These are phyloP conservation scores for Lichtheimia corymbifera DNA, from an alignment of 371 early-diverging fungal species.

Conservation along the genomic window DNA sequence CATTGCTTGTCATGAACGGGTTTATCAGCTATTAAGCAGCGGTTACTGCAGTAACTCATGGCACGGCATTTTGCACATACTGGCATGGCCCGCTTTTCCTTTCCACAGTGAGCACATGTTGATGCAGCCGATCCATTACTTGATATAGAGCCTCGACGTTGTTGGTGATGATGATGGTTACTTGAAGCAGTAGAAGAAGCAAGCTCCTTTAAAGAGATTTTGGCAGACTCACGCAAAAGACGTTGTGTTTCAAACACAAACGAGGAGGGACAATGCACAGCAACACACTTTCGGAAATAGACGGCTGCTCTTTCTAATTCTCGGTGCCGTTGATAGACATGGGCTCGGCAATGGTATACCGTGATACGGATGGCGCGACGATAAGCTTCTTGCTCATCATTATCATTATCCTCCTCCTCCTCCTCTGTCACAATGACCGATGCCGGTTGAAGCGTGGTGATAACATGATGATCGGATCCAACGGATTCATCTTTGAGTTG, in stretches of 20 bases:
- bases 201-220: neutral
- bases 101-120: conserved; percentile 39
- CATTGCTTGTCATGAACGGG: conserved; percentile 15
- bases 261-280: conserved; percentile 1
- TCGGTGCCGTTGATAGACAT: conserved; percentile 29
- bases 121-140: conserved; percentile 10
- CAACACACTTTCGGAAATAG: conserved; percentile 26
- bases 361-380: conserved; percentile 40
- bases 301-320: conserved; percentile 22
- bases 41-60: conserved; percentile 34
- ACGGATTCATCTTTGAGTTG: conserved; percentile 37
- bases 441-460: neutral
- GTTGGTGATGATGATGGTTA: too few relatives aligned
- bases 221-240: conserved; percentile 4
- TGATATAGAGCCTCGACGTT: conserved; percentile 2
- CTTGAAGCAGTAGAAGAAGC: neutral
- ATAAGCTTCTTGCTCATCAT: conserved; percentile 21
- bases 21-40: conserved; percentile 31
- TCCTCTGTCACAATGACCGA: neutral
- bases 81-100: conserved; percentile 45
- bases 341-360: conserved; percentile 42
- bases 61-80: conserved; percentile 45
- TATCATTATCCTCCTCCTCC: neutral
- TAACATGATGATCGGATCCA: conserved; percentile 20
- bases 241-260: conserved; percentile 4